These are phyloP conservation scores for Aspergillus brasiliensis DNA, from an alignment of 2,329 filamentous ascomycete species.

Conservation along the genomic window DNA sequence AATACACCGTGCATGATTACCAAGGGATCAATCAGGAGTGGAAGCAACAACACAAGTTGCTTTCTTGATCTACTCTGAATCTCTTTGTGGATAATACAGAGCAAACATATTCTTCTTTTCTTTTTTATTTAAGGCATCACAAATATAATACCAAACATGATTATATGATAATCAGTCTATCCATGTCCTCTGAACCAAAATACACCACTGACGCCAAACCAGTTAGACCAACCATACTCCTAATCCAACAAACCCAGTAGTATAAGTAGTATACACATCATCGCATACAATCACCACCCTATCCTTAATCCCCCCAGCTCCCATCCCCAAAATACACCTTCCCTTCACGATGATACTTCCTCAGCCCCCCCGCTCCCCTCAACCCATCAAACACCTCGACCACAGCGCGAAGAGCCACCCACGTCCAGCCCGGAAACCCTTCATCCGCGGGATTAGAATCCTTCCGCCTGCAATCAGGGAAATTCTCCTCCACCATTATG, in stretches of 20 bases:
- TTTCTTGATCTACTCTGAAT: too few species aligned
- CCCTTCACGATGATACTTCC: conserved; percentile 27
- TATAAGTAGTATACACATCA: background rate
- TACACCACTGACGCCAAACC: too few species aligned
- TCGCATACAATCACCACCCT: background rate
- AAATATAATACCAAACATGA: too few species aligned
- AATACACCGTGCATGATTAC: conserved; percentile 6
- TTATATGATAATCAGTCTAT: too few species aligned
- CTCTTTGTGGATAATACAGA: too few species aligned
- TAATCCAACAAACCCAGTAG: background rate
- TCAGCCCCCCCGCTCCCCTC: conserved; percentile 25
- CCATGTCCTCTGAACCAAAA: too few species aligned
- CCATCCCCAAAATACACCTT: conserved; percentile 28
- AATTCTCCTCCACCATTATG: conserved; percentile 34
- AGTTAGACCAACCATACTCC: too few species aligned
- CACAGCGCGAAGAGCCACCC: conserved; percentile 27
- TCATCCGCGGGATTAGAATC: conserved; percentile 17
- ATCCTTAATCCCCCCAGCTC: conserved; percentile 18
- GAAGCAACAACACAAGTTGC: background rate
- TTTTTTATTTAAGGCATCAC: too few species aligned
- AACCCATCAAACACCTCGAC: conserved; percentile 32
- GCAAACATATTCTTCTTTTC: too few species aligned
- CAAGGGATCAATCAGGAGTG: conserved; percentile 2
- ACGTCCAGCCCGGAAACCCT: conserved; percentile 29
- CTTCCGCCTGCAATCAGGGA: conserved; percentile 24